These are phyloP conservation scores for Pestalotiopsis sp. DNA, from an alignment of 2,329 filamentous ascomycete genomes.

Conservation along the genomic window DNA sequence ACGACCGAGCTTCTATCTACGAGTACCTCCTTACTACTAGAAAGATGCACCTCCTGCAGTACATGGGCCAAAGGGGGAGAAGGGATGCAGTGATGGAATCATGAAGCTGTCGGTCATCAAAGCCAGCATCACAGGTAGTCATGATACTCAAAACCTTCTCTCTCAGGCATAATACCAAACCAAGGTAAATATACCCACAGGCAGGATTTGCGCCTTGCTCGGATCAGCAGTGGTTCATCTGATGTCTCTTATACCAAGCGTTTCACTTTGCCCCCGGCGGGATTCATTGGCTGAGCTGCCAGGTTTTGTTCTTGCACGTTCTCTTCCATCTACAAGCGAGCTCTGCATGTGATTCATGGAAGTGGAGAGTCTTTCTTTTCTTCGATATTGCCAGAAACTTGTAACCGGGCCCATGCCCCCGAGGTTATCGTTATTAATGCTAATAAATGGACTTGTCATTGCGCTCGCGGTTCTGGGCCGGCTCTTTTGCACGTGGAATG, in stretches of 20 bases:
- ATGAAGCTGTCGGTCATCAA: too few relatives aligned
- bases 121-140: too few relatives aligned
- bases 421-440: neutral
- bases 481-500: neutral
- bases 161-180: neutral
- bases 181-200: neutral
- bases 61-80: neutral
- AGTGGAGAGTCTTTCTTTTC: neutral
- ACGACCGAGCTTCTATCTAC: neutral
- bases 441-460: neutral
- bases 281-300: neutral
- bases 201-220: neutral
- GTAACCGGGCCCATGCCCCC: neutral
- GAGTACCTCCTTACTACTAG: neutral
- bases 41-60: too few relatives aligned
- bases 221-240: slow-evolving; percentile 1
- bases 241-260: neutral
- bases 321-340: neutral
- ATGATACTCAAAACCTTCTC: neutral
- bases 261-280: neutral
- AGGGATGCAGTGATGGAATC: too few relatives aligned
- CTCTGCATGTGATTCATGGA: neutral
- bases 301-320: neutral
- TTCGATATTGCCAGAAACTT: neutral
- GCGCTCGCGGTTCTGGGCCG: neutral